Conservation (phyloP, 2,329 filamentous ascomycete species). For the Ascochyta clinopodiicola region DNA sequence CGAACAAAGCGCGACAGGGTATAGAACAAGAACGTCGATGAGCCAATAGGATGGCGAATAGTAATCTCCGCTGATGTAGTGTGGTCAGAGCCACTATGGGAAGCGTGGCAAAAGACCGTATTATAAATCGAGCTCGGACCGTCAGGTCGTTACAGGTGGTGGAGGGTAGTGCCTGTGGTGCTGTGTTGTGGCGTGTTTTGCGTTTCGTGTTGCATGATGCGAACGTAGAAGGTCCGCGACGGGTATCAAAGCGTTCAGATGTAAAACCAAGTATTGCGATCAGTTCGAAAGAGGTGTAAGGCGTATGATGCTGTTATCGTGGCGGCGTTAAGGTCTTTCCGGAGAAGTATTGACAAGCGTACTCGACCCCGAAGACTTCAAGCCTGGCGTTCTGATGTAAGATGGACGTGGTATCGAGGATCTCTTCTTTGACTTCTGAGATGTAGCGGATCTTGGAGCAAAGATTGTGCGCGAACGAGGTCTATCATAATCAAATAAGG, state of each 20-base stretch:
- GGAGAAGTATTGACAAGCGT: constrained; percentile 36
- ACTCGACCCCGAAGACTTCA: constrained; percentile 38
- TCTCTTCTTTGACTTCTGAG: not conserved
- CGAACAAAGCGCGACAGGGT: constrained; percentile 24
- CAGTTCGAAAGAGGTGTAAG: constrained; percentile 23
- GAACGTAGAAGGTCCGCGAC: constrained; percentile 23
- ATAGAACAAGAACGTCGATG: constrained; percentile 33
- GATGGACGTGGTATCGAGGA: constrained; percentile 24
- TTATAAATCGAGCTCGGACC: constrained; percentile 35
- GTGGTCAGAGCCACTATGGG: constrained; percentile 11
- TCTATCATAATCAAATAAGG: not conserved
- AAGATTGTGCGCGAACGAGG: constrained; percentile 2
- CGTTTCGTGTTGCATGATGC: not conserved
- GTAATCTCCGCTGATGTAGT: not conserved
- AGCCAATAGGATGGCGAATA: constrained; percentile 5
- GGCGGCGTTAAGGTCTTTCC: constrained; percentile 39
- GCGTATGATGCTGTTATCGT: constrained; percentile 35
- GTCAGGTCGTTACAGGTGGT: constrained; percentile 17
- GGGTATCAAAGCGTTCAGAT: constrained; percentile 37
- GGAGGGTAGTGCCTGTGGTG: constrained; percentile 4
- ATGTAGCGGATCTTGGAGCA: constrained; percentile 1
- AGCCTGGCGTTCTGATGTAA: constrained; percentile 24
- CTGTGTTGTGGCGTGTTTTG: not conserved
- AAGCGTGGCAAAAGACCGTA: constrained; percentile 31
- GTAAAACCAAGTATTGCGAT: constrained; percentile 24